These are phyloP conservation scores for Acanthamoeba healyi DNA, from an alignment of 208 protist species.

Conservation along the genomic window DNA sequence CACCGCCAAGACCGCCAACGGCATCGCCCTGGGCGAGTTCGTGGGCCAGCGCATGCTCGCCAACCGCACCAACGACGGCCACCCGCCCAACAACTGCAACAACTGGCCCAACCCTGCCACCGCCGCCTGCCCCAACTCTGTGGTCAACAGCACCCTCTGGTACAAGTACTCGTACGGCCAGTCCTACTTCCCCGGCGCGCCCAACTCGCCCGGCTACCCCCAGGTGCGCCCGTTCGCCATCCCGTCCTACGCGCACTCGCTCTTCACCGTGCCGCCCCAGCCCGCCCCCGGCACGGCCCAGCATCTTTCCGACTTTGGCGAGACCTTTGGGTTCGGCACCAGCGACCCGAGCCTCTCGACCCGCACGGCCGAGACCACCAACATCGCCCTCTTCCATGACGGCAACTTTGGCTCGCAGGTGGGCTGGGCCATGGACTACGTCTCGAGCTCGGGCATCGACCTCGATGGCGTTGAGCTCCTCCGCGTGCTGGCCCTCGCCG, in stretches of 20 bases:
- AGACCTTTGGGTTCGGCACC: conserved; percentile 3
- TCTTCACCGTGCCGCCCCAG: conserved; percentile 6
- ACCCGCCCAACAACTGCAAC: conserved; percentile 62
- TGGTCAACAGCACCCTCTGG: conserved; percentile 25
- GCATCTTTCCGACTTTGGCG: conserved; percentile 32
- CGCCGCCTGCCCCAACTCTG: neutral
- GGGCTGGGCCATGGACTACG: conserved; percentile 47
- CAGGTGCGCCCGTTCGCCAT: conserved; percentile 44
- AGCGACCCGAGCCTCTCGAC: conserved; percentile 10
- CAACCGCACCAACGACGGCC: conserved; percentile 32
- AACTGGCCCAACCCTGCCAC: conserved; percentile 42
- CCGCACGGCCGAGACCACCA: neutral
- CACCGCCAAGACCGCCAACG: neutral
- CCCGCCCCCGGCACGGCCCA: neutral
- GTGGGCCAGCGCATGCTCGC: conserved; percentile 33
- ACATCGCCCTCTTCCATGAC: conserved; percentile 38
- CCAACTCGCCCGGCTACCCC: conserved; percentile 50
- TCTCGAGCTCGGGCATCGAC: conserved; percentile 33
- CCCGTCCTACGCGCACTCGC: neutral
- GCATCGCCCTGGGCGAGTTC: neutral
- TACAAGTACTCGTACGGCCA: conserved; percentile 17
- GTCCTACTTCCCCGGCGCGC: conserved; percentile 27
- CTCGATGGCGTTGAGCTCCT: neutral
- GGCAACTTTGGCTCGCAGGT: conserved; percentile 47
- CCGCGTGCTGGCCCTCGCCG: neutral